Evolutionary conservation across 176 grass and related monocot species (phyloP), one percentile per base, ranked within the genome.

Genomic region (Eleusine coracana): DNA sequence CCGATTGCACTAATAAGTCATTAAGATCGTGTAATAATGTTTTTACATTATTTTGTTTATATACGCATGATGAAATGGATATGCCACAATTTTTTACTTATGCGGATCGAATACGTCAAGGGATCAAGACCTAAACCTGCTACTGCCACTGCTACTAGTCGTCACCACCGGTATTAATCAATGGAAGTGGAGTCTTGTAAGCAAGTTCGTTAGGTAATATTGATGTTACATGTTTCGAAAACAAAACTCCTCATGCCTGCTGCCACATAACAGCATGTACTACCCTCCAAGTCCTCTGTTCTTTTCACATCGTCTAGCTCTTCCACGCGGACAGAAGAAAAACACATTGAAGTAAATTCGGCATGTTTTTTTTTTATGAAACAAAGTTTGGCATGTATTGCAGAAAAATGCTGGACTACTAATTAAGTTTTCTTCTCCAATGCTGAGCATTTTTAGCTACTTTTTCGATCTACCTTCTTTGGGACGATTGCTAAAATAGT

Each of bases 191-290:
- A 86, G 60, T 37, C 84, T 66, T 74, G 70, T 59, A 86, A 80
- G 84, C 84, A 86, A 86, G 80, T 76, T 56, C 84, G 9, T 86
- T 48, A 86, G 70, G 69, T 58, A 80, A 86, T 73, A 66, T 46
- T 64, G 84, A 86, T 75, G 70, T 31, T 68, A 86, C 84, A 44
- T 74, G 61, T 75, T 71, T 81, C 77, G 23, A 61, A 85, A 80
- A 86, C 27, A 66, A 74, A 45, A 17, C 46, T 29, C 10, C 44
- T 46, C 11, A 46, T 11, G 44, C 13, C 21, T 28, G 20, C 36
- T 48, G 60, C 39, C 40, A 79, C 16, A 58, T 62, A n/a, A 20
- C 5, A 8, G 0, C 15, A 4, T 4, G 2, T 51, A n/a, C 37
- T 77, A 55, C 40, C 41, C n/a, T 61, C 68, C 28, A 56, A 46